These are phyloP conservation scores for Amphichorda felina DNA, from an alignment of 2,329 filamentous ascomycete genomes.

Conservation along the genomic window DNA sequence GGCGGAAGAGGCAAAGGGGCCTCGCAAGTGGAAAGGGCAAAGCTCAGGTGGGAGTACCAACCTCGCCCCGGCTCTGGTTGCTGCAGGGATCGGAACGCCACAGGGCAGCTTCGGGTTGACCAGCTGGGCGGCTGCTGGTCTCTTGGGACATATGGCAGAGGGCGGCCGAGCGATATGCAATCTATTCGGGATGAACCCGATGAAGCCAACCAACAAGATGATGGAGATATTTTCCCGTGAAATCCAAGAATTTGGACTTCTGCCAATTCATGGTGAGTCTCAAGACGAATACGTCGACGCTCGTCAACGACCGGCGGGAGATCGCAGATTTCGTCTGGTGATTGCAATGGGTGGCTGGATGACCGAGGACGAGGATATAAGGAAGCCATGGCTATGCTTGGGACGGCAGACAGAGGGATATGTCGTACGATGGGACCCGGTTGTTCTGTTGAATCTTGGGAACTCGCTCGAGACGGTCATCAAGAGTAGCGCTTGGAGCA, in stretches of 20 bases:
- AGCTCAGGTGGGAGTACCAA: conserved; percentile 50
- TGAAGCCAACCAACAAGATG: conserved; percentile 71
- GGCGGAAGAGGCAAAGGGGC: conserved; percentile 49
- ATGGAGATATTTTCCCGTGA: conserved; percentile 82
- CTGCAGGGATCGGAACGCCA: conserved; percentile 67
- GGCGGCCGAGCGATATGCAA: conserved; percentile 71
- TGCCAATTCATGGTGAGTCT: conserved; percentile 51
- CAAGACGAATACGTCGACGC: conserved; percentile 31
- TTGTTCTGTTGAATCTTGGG: conserved; percentile 66
- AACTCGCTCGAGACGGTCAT: conserved; percentile 66
- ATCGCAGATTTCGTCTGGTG: conserved; percentile 65
- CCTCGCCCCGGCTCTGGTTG: conserved; percentile 65
- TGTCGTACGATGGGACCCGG: conserved; percentile 71
- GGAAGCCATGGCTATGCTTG: conserved; percentile 64
- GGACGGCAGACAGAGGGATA: conserved; percentile 68
- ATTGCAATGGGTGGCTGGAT: conserved; percentile 79
- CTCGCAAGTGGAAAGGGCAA: conserved; percentile 53
- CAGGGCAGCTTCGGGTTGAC: conserved; percentile 69
- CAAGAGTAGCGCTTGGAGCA: conserved; percentile 68
- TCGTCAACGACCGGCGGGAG: conserved; percentile 37
- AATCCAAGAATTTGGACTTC: conserved; percentile 78
- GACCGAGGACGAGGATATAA: conserved; percentile 55
- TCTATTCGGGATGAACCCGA: conserved; percentile 85
- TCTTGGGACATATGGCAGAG: conserved; percentile 70
- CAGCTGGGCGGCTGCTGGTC: conserved; percentile 59